Base-by-base conservation (phyloP, 257 asterid species). In the Przewalskia tangutica region DNA sequence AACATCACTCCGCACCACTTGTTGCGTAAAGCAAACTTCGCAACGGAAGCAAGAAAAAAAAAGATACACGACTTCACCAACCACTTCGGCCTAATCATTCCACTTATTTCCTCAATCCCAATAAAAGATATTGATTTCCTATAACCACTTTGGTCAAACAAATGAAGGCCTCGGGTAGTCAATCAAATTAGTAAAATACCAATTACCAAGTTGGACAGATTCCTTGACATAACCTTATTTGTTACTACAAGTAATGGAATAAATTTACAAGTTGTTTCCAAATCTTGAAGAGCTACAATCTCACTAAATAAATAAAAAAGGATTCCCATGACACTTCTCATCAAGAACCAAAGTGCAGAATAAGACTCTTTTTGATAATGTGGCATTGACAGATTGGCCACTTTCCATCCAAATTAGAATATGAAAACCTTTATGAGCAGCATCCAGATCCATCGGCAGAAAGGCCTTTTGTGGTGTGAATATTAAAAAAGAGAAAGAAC, bases 401-500 rank as follows among this genome's bases (percentile, higher is more conserved):
- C 27, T 13, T 32, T 14, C n/a, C 10, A 18, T 44, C 13, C 17
- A 40, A 27, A 50, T 27, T 23, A 16, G 46, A 54, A 51, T 12
- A 17, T 27, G 44, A 5, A 0, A 63, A 12, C 36, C 53, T 36
- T 81, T 17, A 63, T 34, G 73, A 38, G 84, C 81, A 84, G 77
- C 84, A 82, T 53, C 53, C 59, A 54, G 83, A 62, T 55, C 85
- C 77, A 53, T 70, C 81, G 44, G 51, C 32, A 18, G 56, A 84
- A 82, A 70, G 46, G 62, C 75, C 51, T 64, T 71, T n/a, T 80
- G 32, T 77, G 27, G 46, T 66, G 63, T 32, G 63, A 76, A 67
- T 58, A 55, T n/a, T 20, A 13, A 18, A 65, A 77, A 53, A 55
- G 85, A 84, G 71, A 81, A 65, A 55, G 84, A 78, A 53, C 73